Conservation (phyloP, 208 protist species). For the Leishmania mexicana region DNA sequence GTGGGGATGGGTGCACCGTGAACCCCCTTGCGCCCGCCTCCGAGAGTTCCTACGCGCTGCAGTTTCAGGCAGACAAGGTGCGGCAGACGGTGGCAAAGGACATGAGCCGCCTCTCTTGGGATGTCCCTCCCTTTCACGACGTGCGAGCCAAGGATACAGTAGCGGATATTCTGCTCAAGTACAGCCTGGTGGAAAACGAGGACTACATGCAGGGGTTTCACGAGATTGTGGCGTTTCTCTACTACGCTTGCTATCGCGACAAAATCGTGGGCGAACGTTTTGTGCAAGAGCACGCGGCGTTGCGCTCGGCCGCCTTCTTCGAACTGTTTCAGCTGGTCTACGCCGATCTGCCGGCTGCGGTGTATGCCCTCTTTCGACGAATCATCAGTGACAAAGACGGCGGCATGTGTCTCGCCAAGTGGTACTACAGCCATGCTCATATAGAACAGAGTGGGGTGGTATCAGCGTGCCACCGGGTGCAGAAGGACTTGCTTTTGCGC, state of each 20-base stretch:
- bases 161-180: constrained; percentile 58
- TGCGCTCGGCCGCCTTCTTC: constrained; percentile 16
- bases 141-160: constrained; percentile 38
- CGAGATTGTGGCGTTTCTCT: constrained; percentile 89
- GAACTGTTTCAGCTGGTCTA: constrained; percentile 19
- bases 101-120: constrained; percentile 72
- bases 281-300: constrained; percentile 7
- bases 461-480: constrained; percentile 48
- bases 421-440: constrained; percentile 46
- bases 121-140: constrained; percentile 49
- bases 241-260: constrained; percentile 52
- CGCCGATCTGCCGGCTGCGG: constrained; percentile 25
- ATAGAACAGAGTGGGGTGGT: constrained; percentile 42
- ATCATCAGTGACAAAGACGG: constrained; percentile 40
- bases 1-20: constrained; percentile 8
- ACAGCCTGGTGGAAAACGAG: constrained; percentile 49
- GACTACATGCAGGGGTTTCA: constrained; percentile 93
- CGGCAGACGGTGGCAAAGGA: constrained; percentile 58
- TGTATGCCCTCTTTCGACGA: constrained; percentile 51
- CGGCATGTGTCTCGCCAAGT: constrained; percentile 40
- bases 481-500: constrained; percentile 51
- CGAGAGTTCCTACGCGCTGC: constrained; percentile 64
- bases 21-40: constrained; percentile 63
- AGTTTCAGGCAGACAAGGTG: constrained; percentile 47
- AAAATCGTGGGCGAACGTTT: constrained; percentile 24